These are phyloP conservation scores for Colletotrichum sp. DNA, from an alignment of 2,329 filamentous ascomycete species.

Conservation along the genomic window DNA sequence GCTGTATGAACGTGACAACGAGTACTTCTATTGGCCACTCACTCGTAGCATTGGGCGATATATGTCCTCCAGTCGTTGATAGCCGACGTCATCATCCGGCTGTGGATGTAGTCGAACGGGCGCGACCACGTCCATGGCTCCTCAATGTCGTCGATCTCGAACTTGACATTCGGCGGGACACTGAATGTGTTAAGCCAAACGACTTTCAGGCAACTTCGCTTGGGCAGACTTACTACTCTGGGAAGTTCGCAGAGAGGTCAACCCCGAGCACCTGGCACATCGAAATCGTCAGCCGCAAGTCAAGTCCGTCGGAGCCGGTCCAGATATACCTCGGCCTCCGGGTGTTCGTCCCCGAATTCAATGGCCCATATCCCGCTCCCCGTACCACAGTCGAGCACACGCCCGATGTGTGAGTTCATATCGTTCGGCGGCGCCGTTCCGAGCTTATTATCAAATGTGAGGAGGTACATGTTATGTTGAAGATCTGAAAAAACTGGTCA, in stretches of 20 bases:
- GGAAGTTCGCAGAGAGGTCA: conserved; percentile 46
- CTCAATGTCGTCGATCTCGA: conserved; percentile 60
- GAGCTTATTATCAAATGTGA: conserved; percentile 35
- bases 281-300: neutral
- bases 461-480: conserved; percentile 36
- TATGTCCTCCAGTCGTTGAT: conserved; percentile 54
- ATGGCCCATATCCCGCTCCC: conserved; percentile 51
- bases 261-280: conserved; percentile 35
- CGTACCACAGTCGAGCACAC: conserved; percentile 50
- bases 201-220: neutral
- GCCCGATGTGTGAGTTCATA: conserved; percentile 32
- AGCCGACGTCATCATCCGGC: conserved; percentile 53
- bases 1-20: neutral
- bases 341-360: conserved; percentile 43
- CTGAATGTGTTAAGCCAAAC: conserved; percentile 23
- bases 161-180: conserved; percentile 58
- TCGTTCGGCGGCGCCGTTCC: conserved; percentile 26
- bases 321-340: conserved; percentile 26
- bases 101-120: conserved; percentile 61
- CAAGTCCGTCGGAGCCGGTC: neutral
- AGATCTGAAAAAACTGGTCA: conserved; percentile 28
- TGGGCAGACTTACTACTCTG: conserved; percentile 28
- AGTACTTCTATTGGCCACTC: neutral
- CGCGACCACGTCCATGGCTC: conserved; percentile 53
- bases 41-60: conserved; percentile 48